These are phyloP conservation scores for Collybia nuda DNA, from an alignment of 768 basidiomycete species.

Conservation along the genomic window DNA sequence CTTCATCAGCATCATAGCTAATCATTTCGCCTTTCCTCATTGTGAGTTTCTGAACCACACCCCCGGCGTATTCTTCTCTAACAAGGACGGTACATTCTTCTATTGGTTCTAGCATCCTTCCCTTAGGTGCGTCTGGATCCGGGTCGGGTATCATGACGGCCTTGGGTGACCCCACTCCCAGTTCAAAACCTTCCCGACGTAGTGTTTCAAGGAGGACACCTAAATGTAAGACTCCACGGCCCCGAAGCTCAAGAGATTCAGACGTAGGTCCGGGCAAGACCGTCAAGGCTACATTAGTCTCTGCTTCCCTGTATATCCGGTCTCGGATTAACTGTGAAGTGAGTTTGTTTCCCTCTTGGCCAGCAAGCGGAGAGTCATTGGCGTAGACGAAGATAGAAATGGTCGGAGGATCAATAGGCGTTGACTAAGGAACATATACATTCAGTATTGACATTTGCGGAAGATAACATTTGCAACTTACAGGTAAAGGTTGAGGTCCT, in stretches of 20 bases:
- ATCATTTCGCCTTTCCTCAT: constrained; percentile 49
- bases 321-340: constrained; percentile 50
- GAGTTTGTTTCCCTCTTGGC: constrained; percentile 45
- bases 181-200: constrained; percentile 48
- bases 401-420: constrained; percentile 51
- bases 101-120: constrained; percentile 42
- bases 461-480: constrained; percentile 14
- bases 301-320: constrained; percentile 46
- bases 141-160: constrained; percentile 47
- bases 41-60: constrained; percentile 50
- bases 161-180: constrained; percentile 47
- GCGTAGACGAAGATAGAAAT: constrained; percentile 47
- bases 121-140: constrained; percentile 25
- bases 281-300: constrained; percentile 50
- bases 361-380: constrained; percentile 47
- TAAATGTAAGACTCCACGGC: constrained; percentile 49
- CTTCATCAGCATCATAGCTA: constrained; percentile 44
- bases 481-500: constrained; percentile 39
- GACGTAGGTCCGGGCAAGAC: constrained; percentile 50
- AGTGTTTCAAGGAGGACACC: constrained; percentile 50
- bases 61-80: constrained; percentile 44
- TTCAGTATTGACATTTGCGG: not conserved
- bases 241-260: constrained; percentile 48
- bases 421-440: constrained; percentile 19
- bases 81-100: constrained; percentile 47